Percentiles rank a stretch among this genome's conserved stretches.
These are phyloP conservation scores for Fusarium sambucinum DNA, from an alignment of 2,329 filamentous ascomycete genomes.

Conservation along the genomic window DNA sequence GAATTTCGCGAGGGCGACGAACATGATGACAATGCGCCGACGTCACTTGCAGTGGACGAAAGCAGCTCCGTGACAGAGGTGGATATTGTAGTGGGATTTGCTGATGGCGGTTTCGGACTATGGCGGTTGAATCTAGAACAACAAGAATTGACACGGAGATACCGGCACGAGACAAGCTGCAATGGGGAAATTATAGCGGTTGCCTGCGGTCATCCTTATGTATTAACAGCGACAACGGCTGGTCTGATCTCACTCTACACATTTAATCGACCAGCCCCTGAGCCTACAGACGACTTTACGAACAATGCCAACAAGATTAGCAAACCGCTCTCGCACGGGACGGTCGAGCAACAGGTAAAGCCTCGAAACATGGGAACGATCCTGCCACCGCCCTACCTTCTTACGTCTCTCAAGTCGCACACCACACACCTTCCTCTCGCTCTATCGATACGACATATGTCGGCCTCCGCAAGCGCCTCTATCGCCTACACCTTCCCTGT, in stretches of 20 bases:
- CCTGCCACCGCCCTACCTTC: conserved; percentile 58
- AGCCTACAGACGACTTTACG: conserved; percentile 10
- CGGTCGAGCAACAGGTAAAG: not conserved
- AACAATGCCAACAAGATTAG: conserved; percentile 8
- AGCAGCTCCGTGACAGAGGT: conserved; percentile 60
- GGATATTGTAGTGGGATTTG: conserved; percentile 76
- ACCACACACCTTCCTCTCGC: conserved; percentile 83
- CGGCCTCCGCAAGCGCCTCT: conserved; percentile 77
- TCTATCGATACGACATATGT: conserved; percentile 80
- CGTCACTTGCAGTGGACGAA: conserved; percentile 75
- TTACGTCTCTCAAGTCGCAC: conserved; percentile 84
- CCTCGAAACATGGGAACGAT: not conserved
- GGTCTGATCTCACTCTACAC: conserved; percentile 83
- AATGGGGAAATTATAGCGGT: conserved; percentile 77
- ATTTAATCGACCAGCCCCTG: conserved; percentile 57
- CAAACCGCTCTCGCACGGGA: not conserved
- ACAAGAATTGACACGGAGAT: conserved; percentile 61
- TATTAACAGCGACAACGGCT: conserved; percentile 81
- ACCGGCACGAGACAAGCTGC: conserved; percentile 71
- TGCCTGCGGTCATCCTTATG: conserved; percentile 79
- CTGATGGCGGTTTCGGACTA: conserved; percentile 76
- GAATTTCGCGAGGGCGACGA: conserved; percentile 48
- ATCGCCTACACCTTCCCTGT: conserved; percentile 88
- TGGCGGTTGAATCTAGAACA: conserved; percentile 69
- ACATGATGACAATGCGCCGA: conserved; percentile 59